Evolutionary conservation across 2,329 filamentous ascomycete species (phyloP).

Genomic region (Trichophyton simii): DNA sequence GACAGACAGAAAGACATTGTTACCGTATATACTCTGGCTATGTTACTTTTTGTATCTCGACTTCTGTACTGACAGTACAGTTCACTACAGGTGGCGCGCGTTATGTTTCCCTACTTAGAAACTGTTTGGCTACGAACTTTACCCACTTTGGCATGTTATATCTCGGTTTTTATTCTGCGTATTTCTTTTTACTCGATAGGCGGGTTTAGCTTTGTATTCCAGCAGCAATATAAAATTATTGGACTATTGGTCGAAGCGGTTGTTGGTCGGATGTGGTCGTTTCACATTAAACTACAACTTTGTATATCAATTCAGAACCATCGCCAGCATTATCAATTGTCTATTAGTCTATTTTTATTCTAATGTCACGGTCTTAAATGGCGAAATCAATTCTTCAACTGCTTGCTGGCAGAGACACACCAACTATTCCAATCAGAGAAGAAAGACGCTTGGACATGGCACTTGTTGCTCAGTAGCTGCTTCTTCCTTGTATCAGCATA

Average conservation of each 20-base stretch:
- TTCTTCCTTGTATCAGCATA: constrained; percentile 51
- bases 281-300: too few species aligned
- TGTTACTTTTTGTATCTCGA: background rate
- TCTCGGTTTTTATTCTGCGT: background rate
- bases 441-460: constrained; percentile 51
- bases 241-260: too few species aligned
- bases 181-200: background rate
- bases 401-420: constrained; percentile 40
- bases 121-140: background rate
- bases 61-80: background rate
- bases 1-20: background rate
- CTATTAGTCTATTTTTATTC: too few species aligned
- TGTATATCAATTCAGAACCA: too few species aligned
- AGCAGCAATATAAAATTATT: too few species aligned
- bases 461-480: constrained; percentile 46
- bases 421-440: constrained; percentile 65
- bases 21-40: background rate
- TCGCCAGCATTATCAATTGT: too few species aligned
- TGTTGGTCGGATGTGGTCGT: too few species aligned
- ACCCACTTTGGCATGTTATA: background rate
- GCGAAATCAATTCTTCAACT: constrained; percentile 20
- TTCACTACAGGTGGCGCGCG: background rate
- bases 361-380: too few species aligned
- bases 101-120: background rate
- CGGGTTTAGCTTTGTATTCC: too few species aligned